A percentile compares a stretch with the other conserved stretches of the same genome.
phyloP scores from a whole-genome alignment of 139 green algal genomes.

The Picochlorum sp. region DNA sequence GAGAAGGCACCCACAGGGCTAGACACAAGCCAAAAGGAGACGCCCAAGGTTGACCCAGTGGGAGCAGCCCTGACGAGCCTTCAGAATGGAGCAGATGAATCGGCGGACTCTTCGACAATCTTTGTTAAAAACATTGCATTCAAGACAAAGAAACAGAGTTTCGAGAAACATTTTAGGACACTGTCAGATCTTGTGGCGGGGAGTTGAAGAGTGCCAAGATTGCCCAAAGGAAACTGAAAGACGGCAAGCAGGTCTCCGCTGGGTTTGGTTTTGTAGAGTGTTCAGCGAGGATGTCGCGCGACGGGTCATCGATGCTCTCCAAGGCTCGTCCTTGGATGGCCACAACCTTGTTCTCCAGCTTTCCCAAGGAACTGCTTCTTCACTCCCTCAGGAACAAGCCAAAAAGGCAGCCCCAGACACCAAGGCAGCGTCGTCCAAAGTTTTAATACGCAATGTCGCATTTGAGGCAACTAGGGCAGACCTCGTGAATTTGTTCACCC shows the following conservation, averaged over 20 bases:
- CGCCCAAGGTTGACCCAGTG: background rate
- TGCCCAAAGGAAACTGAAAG: slow-evolving; percentile 37
- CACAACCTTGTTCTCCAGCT: slow-evolving; percentile 84
- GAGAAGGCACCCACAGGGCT: background rate
- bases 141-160: slow-evolving; percentile 52
- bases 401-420: background rate
- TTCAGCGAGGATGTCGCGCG: slow-evolving; percentile 48
- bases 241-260: slow-evolving; percentile 49
- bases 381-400: background rate
- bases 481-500: slow-evolving; percentile 74
- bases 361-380: slow-evolving; percentile 15
- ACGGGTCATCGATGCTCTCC: slow-evolving; percentile 52
- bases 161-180: slow-evolving; percentile 70
- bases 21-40: slow-evolving; percentile 2
- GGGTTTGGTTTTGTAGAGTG: slow-evolving; percentile 93
- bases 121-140: slow-evolving; percentile 98
- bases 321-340: slow-evolving; percentile 77
- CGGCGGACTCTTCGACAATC: slow-evolving; percentile 37
- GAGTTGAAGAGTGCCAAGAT: slow-evolving; percentile 46
- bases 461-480: slow-evolving; percentile 95
- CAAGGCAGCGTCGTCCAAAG: slow-evolving; percentile 8
- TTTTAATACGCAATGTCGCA: slow-evolving; percentile 91
- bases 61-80: background rate
- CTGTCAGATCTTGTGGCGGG: slow-evolving; percentile 44
- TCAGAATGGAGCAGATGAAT: slow-evolving; percentile 17